phyloP scores from a whole-genome alignment of 139 green algal genomes.

The Zygnema circumcarinatum region DNA sequence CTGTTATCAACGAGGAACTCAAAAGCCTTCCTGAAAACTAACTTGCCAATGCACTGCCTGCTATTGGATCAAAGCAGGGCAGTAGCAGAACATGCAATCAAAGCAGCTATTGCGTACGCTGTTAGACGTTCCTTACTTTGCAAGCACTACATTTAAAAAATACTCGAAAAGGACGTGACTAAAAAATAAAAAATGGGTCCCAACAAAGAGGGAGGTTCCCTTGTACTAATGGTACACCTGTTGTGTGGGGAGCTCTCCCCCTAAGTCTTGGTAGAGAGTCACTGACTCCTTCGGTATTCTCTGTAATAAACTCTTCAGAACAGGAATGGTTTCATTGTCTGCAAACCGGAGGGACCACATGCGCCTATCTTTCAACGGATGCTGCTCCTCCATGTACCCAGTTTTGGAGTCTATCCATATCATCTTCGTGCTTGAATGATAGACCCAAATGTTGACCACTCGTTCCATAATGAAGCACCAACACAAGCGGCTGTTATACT shows the following conservation, averaged over 20 bases:
- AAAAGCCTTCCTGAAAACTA: not conserved
- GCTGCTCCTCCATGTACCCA: not conserved
- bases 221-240: not conserved
- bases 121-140: too few species aligned
- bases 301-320: not conserved
- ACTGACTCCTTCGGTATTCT: not conserved
- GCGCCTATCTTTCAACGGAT: not conserved
- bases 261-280: not conserved
- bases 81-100: too few species aligned
- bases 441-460: not conserved
- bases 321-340: not conserved
- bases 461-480: not conserved
- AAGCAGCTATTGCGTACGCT: too few species aligned
- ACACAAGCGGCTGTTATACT: not conserved
- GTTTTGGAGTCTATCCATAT: not conserved
- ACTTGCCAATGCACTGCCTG: too few species aligned
- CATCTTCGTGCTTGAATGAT: not conserved
- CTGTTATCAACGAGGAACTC: too few species aligned
- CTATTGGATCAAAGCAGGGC: too few species aligned
- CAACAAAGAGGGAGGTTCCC: not conserved
- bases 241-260: not conserved
- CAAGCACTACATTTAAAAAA: not conserved
- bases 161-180: not conserved
- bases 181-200: not conserved
- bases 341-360: not conserved